Evolutionary conservation across 176 grass and related monocot genomes (phyloP), one percentile per base, ranked within the genome.

Genomic region (Oryza rufipogon): DNA sequence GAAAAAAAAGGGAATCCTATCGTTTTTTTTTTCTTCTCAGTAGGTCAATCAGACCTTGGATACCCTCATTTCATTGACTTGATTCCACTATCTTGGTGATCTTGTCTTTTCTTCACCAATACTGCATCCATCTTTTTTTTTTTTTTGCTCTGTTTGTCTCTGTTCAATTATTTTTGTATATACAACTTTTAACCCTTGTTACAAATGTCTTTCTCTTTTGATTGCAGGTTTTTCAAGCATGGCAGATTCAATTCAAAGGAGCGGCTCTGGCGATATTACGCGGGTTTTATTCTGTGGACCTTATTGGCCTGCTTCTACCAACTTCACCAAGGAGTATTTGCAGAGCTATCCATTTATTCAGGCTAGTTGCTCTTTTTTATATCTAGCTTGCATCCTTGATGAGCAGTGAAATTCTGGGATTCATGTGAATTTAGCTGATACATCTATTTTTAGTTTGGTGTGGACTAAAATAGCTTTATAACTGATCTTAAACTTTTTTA

Each of bases 251-350:
- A 11, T 64, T 54, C 80, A 56, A 63, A 75, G 66, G 6, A 82
- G 79, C 78, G 19, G 52, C 54, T 7, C 68, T 10, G 74, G 56
- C 51, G 16, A 41, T 28, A 58, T 77, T 74, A 93, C 89, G 20
- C 75, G 86, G 20, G 87, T 98, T 65, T 87, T 98, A 68, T 98
- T 98, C 48, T 98, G 96, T 70, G 89, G 96, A 9, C 86, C 76
- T 26, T 63, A 89, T 64, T 98, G 68, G 60, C 89, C 96, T 63
- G 77, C 89, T 79, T 84, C 96, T 81, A 82, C 92, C 22, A 87
- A 81, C 48, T 95, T 90, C 75, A 95, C 96, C 13, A 85, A 47
- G 60, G 96, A 95, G 86, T 98, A 98, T 68, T 74, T 98, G 74
- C 83, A 95, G 70, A 68, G 60, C 13, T 90, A 93, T 80, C 91